Evolutionary conservation across 78 protist genomes (phyloP).

Genomic region (Dictyostelium purpureum): DNA sequence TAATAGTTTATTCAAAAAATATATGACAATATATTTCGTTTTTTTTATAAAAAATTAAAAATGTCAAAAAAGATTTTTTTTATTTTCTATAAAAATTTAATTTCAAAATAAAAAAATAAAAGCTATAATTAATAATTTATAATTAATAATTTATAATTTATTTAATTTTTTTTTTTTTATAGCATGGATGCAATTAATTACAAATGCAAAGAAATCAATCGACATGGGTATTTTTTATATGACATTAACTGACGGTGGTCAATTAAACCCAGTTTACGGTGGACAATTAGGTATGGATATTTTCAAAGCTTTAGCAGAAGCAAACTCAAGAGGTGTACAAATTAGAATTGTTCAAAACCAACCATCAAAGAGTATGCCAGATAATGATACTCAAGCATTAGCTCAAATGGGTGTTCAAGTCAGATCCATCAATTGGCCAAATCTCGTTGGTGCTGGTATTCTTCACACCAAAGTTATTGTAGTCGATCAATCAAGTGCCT

Average conservation of each 20-base stretch:
- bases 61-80: too few relatives aligned
- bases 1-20: too few relatives aligned
- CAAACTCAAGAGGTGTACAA: conserved; percentile 41
- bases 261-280: conserved; percentile 25
- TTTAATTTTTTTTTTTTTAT: too few relatives aligned
- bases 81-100: too few relatives aligned
- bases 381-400: conserved; percentile 40
- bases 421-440: conserved; percentile 47
- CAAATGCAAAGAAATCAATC: conserved; percentile 56
- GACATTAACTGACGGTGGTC: conserved; percentile 73
- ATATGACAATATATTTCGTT: too few relatives aligned
- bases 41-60: too few relatives aligned
- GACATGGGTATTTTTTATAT: conserved; percentile 75
- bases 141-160: too few relatives aligned
- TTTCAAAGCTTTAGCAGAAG: conserved; percentile 45
- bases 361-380: conserved; percentile 47
- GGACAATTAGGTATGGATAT: conserved; percentile 71
- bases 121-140: too few relatives aligned
- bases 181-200: conserved; percentile 63
- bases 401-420: conserved; percentile 70
- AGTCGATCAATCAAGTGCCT: conserved; percentile 28
- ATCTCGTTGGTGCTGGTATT: conserved; percentile 59
- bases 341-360: conserved; percentile 75
- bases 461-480: conserved; percentile 71
- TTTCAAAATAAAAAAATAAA: too few relatives aligned